Conservation (phyloP, 768 basidiomycete species). For the Paxillus involutus region DNA sequence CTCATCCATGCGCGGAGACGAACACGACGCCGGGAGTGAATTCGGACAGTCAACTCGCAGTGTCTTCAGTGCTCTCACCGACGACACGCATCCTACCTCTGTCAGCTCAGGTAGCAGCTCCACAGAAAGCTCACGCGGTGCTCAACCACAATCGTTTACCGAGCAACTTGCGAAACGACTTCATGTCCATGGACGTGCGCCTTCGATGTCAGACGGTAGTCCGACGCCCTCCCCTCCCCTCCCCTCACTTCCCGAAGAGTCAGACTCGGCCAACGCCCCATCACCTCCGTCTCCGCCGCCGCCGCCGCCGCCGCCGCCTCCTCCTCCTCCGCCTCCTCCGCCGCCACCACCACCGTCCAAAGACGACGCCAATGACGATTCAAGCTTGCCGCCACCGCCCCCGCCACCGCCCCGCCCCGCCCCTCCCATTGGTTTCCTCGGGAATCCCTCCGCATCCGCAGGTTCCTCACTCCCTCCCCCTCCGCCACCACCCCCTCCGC, state of each 20-base stretch:
- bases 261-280: slow-evolving; percentile 20
- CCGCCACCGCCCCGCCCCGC: slow-evolving; percentile 33
- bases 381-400: slow-evolving; percentile 31
- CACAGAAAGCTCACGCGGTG: slow-evolving; percentile 33
- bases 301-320: slow-evolving; percentile 10
- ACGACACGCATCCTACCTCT: slow-evolving; percentile 58
- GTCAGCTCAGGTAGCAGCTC: slow-evolving; percentile 45
- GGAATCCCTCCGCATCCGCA: slow-evolving; percentile 23
- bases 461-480: slow-evolving; percentile 29
- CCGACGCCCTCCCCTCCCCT: slow-evolving; percentile 31
- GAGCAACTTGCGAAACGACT: slow-evolving; percentile 66
- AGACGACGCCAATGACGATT: slow-evolving; percentile 8
- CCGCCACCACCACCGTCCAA: slow-evolving; percentile 19
- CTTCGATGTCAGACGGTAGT: slow-evolving; percentile 38
- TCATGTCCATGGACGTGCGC: slow-evolving; percentile 44
- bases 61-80: slow-evolving; percentile 36
- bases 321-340: slow-evolving; percentile 25
- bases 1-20: slow-evolving; percentile 43
- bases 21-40: slow-evolving; percentile 57
- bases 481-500: slow-evolving; percentile 38
- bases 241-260: slow-evolving; percentile 43
- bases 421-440: slow-evolving; percentile 34
- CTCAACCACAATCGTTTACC: slow-evolving; percentile 49
- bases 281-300: slow-evolving; percentile 1
- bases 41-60: slow-evolving; percentile 47